Evolutionary conservation across 2,329 filamentous ascomycete species (phyloP).

Genomic region (Venturia aucupariae): DNA sequence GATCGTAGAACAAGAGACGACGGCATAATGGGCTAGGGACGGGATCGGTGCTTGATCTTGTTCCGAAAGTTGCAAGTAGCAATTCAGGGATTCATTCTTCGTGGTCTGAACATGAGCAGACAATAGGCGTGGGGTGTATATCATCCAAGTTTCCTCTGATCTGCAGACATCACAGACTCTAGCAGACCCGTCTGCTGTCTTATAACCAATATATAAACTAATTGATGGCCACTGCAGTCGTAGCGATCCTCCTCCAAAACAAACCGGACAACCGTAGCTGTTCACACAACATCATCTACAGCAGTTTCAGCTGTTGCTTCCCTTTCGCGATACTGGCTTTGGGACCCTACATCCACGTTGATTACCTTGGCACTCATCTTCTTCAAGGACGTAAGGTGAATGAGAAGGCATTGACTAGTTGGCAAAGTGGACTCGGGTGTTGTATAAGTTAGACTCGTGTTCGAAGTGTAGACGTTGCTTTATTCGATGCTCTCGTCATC

Average conservation of each 20-base stretch:
- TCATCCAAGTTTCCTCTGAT: background rate
- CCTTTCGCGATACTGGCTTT: no score
- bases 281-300: no score
- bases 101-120: background rate
- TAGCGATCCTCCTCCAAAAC: no score
- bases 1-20: conserved; percentile 8
- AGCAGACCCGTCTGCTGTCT: no score
- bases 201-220: no score
- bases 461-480: background rate
- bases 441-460: background rate
- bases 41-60: background rate
- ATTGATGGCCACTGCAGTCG: no score
- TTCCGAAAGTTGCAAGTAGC: no score
- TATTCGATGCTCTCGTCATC: background rate
- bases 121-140: background rate
- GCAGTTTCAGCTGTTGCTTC: no score
- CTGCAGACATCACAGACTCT: no score
- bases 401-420: background rate
- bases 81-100: background rate
- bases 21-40: background rate
- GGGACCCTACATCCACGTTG: no score
- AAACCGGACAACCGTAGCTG: no score
- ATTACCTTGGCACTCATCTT: background rate
- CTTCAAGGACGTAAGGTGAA: background rate
- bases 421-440: background rate